Evolutionary conservation across 2,329 filamentous ascomycete genomes (phyloP), one percentile per base, ranked within the genome.

Genomic region (Xylaria sp.): DNA sequence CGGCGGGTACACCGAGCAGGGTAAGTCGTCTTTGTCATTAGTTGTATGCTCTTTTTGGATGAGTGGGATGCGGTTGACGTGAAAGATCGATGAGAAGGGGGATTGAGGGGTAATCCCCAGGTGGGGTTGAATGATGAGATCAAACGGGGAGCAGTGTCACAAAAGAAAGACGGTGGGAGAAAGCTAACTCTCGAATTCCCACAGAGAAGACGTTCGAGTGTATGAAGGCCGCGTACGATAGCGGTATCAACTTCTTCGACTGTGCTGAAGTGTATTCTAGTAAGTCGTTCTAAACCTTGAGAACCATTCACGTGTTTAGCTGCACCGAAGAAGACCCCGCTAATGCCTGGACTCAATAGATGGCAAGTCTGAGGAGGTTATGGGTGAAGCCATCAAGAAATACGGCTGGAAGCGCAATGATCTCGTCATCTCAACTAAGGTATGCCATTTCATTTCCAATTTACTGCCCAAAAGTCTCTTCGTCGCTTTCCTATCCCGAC

Each of bases 1-100:
- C 67, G 90, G 90, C 55, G 89, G 89, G 17, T 87, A 91, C 68
- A 87, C 91, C 29, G 86, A 88, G 57, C 84, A 87, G 72, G 85
- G 87, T 87, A 78, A 67, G 78, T 67, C 7, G 2, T 33, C 29
- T 35, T 35, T 49, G 6, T 43, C 23, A 6, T 17, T 58, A 15
- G 0, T 27, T 6, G 7, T 57, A 17, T 4, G 4, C 38, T 11
- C 6, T 15, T 37, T 23, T 31, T 29, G 11, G n/a, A 19, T 43
- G 19, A 9, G 27, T 13, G 9, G 1, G 37, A 25, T 52, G 19
- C 19, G 33, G 4, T 35, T 25, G n/a, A 15, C 1, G 0, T 19
- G n/a, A 47, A n/a, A 35, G 15, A 9, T 17, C 13, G 21, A 13
- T 38, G 44, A 31, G 38, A 35, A 19, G 27, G 8, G 29, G 4